A percentile compares a stretch with the other conserved stretches of the same genome.
These are phyloP conservation scores for Rosa lucieae DNA, from an alignment of 306 rosid genomes.

Conservation along the genomic window DNA sequence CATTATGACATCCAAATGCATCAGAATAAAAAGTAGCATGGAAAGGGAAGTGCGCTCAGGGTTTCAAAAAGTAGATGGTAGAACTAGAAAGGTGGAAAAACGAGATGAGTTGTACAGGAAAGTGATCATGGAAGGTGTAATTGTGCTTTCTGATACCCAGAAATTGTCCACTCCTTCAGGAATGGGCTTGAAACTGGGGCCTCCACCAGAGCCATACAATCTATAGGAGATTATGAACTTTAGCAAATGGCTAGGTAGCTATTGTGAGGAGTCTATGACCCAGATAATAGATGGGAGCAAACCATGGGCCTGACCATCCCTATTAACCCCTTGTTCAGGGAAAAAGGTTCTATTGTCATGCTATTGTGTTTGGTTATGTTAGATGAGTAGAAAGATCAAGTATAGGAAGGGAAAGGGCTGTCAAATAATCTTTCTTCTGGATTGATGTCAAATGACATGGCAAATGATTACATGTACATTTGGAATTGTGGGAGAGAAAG, in stretches of 20 bases:
- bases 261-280: background rate
- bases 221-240: background rate
- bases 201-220: background rate
- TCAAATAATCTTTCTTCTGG: background rate
- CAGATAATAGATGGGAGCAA: background rate
- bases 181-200: background rate
- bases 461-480: background rate
- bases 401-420: background rate
- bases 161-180: background rate
- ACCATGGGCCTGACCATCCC: background rate
- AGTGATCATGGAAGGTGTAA: background rate
- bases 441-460: slow-evolving; percentile 7
- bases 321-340: background rate
- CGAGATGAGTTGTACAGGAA: background rate
- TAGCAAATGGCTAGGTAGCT: background rate
- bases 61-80: background rate
- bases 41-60: background rate
- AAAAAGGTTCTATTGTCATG: background rate
- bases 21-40: background rate
- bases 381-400: background rate
- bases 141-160: background rate
- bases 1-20: background rate
- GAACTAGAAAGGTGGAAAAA: background rate
- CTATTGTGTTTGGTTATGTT: background rate
- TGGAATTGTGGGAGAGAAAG: background rate